A percentile compares a stretch with the other conserved stretches of the same genome.
Evolutionary conservation across 495 filamentous ascomycete genomes (phyloP).

Genomic region (Hyaloscypha hepaticicola): DNA sequence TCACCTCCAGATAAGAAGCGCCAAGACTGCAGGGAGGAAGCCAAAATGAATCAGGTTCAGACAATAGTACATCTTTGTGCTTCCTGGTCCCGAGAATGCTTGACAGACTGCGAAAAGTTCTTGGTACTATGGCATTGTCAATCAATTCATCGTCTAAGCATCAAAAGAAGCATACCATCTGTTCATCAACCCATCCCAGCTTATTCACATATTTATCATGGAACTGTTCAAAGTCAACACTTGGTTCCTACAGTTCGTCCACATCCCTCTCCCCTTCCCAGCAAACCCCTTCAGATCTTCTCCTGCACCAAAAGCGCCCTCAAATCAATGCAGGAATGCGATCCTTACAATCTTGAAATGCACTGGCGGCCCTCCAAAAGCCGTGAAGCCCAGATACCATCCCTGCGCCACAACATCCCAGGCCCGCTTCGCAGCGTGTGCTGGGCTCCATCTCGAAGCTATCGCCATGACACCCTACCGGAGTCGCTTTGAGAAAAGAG

Average conservation of each 20-base stretch:
- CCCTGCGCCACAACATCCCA: slow-evolving; percentile 36
- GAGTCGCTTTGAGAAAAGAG: background rate
- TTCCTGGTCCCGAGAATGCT: slow-evolving; percentile 71
- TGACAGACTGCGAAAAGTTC: slow-evolving; percentile 81
- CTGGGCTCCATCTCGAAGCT: slow-evolving; percentile 11
- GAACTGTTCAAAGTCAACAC: slow-evolving; percentile 38
- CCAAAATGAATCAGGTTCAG: slow-evolving; percentile 68
- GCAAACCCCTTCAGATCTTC: background rate
- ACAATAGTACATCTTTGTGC: slow-evolving; percentile 79
- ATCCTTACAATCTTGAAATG: slow-evolving; percentile 60
- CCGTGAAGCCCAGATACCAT: slow-evolving; percentile 70
- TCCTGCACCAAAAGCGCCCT: background rate
- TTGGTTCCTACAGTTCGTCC: background rate
- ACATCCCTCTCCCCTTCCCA: background rate
- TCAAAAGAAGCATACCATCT: slow-evolving; percentile 49
- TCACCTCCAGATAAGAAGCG: slow-evolving; percentile 70
- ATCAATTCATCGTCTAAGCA: background rate
- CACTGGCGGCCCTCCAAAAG: slow-evolving; percentile 70
- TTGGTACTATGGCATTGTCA: slow-evolving; percentile 58
- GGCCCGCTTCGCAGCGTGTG: slow-evolving; percentile 1
- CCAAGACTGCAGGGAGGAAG: slow-evolving; percentile 58
- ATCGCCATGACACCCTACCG: background rate
- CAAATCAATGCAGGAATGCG: background rate
- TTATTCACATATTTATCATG: slow-evolving; percentile 66
- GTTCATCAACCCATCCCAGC: slow-evolving; percentile 72